Percentiles rank a stretch among this genome's conserved stretches.
phyloP scores from a whole-genome alignment of 2,329 filamentous ascomycete genomes.

The Sordariomycetes sp. region DNA sequence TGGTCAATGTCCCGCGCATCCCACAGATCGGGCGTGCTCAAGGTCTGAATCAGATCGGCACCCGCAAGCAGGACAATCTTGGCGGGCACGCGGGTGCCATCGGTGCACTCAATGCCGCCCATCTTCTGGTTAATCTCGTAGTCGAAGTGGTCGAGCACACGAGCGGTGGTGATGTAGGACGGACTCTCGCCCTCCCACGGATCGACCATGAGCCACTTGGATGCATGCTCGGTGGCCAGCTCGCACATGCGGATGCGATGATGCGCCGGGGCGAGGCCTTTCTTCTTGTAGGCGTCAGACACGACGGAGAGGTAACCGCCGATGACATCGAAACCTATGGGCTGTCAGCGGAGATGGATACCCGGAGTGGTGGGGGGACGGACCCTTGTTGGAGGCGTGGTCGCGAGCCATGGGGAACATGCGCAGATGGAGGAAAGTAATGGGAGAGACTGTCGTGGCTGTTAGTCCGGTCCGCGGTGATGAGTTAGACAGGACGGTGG shows the following conservation, averaged over 20 bases:
- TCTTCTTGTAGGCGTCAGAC: constrained; percentile 26
- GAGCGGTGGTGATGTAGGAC: constrained; percentile 79
- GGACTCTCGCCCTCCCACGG: constrained; percentile 78
- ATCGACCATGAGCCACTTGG: constrained; percentile 74
- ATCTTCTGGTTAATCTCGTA: constrained; percentile 73
- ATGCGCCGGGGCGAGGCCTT: constrained; percentile 24
- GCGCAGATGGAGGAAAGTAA: constrained; percentile 68
- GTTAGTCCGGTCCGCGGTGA: not conserved
- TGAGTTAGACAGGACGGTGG: not conserved
- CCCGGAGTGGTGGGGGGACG: constrained; percentile 2
- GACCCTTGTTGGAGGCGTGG: constrained; percentile 49
- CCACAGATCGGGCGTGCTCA: constrained; percentile 71
- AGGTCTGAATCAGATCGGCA: constrained; percentile 65
- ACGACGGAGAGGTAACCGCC: constrained; percentile 44
- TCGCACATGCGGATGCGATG: constrained; percentile 65
- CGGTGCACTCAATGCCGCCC: constrained; percentile 63
- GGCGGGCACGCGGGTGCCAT: constrained; percentile 57
- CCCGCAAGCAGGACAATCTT: constrained; percentile 78
- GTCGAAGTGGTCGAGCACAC: constrained; percentile 85
- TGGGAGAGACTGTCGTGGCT: constrained; percentile 50
- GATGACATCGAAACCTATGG: constrained; percentile 62
- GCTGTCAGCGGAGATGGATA: constrained; percentile 17
- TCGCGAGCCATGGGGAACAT: constrained; percentile 87
- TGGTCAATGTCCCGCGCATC: constrained; percentile 76
- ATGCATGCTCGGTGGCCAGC: constrained; percentile 65